Evolutionary conservation across 495 filamentous ascomycete genomes (phyloP).

Genomic region (Penicillium psychrofluorescens): DNA sequence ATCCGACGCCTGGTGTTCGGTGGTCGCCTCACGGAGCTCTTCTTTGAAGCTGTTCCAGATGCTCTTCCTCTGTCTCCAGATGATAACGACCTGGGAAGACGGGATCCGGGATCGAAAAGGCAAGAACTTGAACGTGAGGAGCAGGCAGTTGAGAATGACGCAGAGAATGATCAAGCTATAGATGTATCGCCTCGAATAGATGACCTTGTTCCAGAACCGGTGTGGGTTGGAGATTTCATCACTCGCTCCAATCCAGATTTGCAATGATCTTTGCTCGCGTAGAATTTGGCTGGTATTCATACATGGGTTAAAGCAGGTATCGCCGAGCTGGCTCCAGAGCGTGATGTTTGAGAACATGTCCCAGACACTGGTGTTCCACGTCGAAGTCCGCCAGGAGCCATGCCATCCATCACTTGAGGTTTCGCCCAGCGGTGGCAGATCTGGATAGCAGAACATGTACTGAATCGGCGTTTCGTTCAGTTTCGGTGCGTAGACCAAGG

Average conservation of each 20-base stretch:
- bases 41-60: conserved; percentile 16
- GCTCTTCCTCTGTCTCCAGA: conserved; percentile 17
- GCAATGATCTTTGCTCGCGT: conserved; percentile 11
- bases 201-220: conserved; percentile 11
- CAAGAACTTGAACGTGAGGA: conserved; percentile 16
- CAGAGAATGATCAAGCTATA: conserved; percentile 24
- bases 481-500: conserved; percentile 15
- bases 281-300: conserved; percentile 26
- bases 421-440: conserved; percentile 11
- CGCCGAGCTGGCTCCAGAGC: conserved; percentile 12
- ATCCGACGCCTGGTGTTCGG: no score
- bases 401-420: conserved; percentile 25
- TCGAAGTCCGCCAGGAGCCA: conserved; percentile 11
- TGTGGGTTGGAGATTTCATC: conserved; percentile 2
- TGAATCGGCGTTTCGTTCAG: conserved; percentile 11
- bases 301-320: conserved; percentile 27
- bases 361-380: conserved; percentile 27
- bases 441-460: conserved; percentile 29
- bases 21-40: conserved; percentile 1
- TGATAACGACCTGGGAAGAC: conserved; percentile 12
- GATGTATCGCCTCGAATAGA: conserved; percentile 25
- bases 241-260: conserved; percentile 6
- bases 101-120: conserved; percentile 22
- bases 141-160: conserved; percentile 17
- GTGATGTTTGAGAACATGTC: conserved; percentile 16